Base-by-base conservation (phyloP, 768 basidiomycete species). In the Lentinus tigrinus region DNA sequence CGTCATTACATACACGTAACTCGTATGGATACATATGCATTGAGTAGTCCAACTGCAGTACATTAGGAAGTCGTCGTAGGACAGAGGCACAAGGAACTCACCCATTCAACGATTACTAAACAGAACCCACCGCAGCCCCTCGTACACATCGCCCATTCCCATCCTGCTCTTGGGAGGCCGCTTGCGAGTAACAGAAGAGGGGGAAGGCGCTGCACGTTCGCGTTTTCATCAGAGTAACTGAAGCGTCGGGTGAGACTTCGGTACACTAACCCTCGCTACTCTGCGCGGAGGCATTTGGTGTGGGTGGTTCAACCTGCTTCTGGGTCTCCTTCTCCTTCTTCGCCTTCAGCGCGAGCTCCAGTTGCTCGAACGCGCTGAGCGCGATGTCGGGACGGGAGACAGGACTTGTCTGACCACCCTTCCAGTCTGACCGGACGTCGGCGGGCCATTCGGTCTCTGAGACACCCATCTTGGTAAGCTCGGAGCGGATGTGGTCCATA, bases 311-410 rank as follows among this genome's bases (percentile, higher is more conserved):
- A 31, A 11, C 31, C 46, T 52, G 50, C n/a, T 36, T 52, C 21
- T 26, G 44, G 11, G 31, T 11, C 46, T 52, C 54, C n/a, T 36
- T 52, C 50, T 65, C 67, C 39, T 73, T 77, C 65, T 83, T 88
- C 70, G 73, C 74, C 66, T 73, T 70, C 62, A 92, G 70, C 11
- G 75, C 65, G 61, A 77, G 74, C 65, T 91, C 90, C 75, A 91
- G 75, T 72, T 87, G 84, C 63, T 89, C 85, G 67, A 93, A 93
- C 14, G 87, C 88, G 62, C 72, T 81, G 50, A 85, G 59, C n/a
- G 80, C 74, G 3, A 75, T 77, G 53, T 72, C 70, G 9, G 60
- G 44, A 3, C 58, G 56, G 1, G 57, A n/a, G 11, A 71, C 58
- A 4, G 66, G 57, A 47, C 67, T 69, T 47, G 58, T 69, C 6